Evolutionary conservation across 148 eudicot species (phyloP), one percentile per base, ranked within the genome.

Genomic region (Fagopyrum homotropicum): DNA sequence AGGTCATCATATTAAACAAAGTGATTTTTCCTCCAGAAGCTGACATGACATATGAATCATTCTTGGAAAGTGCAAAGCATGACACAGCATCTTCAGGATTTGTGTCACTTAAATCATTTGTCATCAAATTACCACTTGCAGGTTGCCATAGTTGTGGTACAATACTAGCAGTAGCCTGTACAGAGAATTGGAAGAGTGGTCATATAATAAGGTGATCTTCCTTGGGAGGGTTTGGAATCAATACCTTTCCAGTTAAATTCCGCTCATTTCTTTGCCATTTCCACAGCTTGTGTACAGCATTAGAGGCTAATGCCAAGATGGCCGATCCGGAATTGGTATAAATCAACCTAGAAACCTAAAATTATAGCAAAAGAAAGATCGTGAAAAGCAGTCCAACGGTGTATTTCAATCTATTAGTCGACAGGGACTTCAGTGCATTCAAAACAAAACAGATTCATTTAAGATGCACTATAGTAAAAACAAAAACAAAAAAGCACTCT

Each of bases 11-110:
- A 80, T 92, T 92, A 66, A 92, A 92, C 60, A 92, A 81, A 7
- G 97, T 88, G 69, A 92, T 88, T 82, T 90, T 90, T 76, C 97
- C 97, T 29, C 97, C 97, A 2, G 97, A 90, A 63, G 93, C 95
- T 72, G 97, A 92, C 91, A 90, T 88, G 68, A 92, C 95, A 83
- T 92, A 92, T 22, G 93, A 88, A 83, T 92, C 96, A 81, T 92
- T 90, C 75, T 92, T 92, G 19, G 98, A 88, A 57, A 92, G 91
- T 40, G 96, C 96, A 83, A 92, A 90, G 83, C 98, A 92, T 40
- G 96, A 85, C 76, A 87, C 90, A 70, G 90, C 89, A 80, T 90
- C 98, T 80, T 90, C 90, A 56, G 96, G 90, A 30, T 85, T 86
- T 56, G 87, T 84, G 35, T 86, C 96, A 50, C 89, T 84, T 43